A percentile compares a stretch with the other conserved stretches of the same genome.
phyloP scores from a whole-genome alignment of 2,329 filamentous ascomycete species.

The Verticillium albo-atrum region DNA sequence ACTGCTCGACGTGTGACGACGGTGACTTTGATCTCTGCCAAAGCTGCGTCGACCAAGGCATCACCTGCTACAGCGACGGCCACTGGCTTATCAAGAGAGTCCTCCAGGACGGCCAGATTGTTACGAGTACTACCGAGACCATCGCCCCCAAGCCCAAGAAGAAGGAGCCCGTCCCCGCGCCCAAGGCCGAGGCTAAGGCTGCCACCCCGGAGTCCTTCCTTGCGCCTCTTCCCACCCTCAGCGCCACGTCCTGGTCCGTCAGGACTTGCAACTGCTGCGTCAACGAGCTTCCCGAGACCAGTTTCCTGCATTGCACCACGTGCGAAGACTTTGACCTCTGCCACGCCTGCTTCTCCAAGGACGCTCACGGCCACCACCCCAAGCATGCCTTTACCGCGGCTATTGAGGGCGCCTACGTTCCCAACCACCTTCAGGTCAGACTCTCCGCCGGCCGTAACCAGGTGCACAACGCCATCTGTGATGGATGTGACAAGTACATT shows the following conservation, averaged over 20 bases:
- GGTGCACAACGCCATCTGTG: slow-evolving; percentile 84
- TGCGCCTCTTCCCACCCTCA: slow-evolving; percentile 7
- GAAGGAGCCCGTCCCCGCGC: slow-evolving; percentile 17
- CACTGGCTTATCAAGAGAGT: slow-evolving; percentile 96
- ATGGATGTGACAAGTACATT: slow-evolving; percentile 88
- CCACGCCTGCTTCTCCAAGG: slow-evolving; percentile 69
- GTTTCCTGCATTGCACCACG: slow-evolving; percentile 78
- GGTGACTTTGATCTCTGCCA: slow-evolving; percentile 94
- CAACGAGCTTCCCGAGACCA: slow-evolving; percentile 64
- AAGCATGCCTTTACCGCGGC: slow-evolving; percentile 74
- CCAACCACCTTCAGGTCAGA: slow-evolving; percentile 57
- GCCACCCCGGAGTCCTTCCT: slow-evolving; percentile 15
- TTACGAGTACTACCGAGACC: slow-evolving; percentile 81
- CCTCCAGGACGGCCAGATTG: slow-evolving; percentile 71
- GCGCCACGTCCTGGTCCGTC: slow-evolving; percentile 24
- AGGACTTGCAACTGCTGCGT: slow-evolving; percentile 69
- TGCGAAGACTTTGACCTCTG: slow-evolving; percentile 95
- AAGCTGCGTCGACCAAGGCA: slow-evolving; percentile 68
- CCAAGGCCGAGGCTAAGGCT: slow-evolving; percentile 13
- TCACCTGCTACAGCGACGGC: slow-evolving; percentile 70
- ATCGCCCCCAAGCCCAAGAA: slow-evolving; percentile 59
- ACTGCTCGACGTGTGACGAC: slow-evolving; percentile 88
- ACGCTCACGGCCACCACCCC: slow-evolving; percentile 87
- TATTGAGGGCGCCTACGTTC: slow-evolving; percentile 57
- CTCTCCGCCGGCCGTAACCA: slow-evolving; percentile 77